phyloP scores from a whole-genome alignment of 495 filamentous ascomycete species.

The Aspergillus saccharolyticus region DNA sequence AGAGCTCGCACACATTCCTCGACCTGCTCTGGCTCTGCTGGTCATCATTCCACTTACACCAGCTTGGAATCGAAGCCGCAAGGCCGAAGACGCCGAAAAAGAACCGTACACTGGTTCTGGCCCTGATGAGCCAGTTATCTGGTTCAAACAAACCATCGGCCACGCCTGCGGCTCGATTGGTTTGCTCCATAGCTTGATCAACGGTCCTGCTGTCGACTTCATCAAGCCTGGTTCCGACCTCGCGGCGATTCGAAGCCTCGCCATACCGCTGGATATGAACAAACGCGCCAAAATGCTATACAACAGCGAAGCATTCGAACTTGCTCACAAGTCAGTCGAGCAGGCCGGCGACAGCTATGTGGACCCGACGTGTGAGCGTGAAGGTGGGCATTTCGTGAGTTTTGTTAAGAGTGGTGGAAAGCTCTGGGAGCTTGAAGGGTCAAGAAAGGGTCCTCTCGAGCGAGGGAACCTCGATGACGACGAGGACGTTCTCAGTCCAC shows the following conservation, averaged over 20 bases:
- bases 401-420: slow-evolving; percentile 10
- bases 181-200: slow-evolving; percentile 10
- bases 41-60: slow-evolving; percentile 8
- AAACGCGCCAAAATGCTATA: slow-evolving; percentile 11
- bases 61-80: slow-evolving; percentile 4
- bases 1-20: slow-evolving; percentile 2
- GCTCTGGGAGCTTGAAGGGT: slow-evolving; percentile 12
- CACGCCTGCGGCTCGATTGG: slow-evolving; percentile 11
- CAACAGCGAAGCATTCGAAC: slow-evolving; percentile 3
- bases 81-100: slow-evolving; percentile 5
- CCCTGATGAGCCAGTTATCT: slow-evolving; percentile 10
- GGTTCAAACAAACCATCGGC: slow-evolving; percentile 13
- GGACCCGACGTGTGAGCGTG: not conserved
- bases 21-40: slow-evolving; percentile 8
- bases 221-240: slow-evolving; percentile 6
- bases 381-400: slow-evolving; percentile 8
- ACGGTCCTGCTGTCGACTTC: slow-evolving; percentile 6
- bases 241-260: slow-evolving; percentile 2
- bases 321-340: slow-evolving; percentile 9
- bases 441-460: slow-evolving; percentile 6
- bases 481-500: slow-evolving; percentile 10
- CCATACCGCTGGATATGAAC: slow-evolving; percentile 4
- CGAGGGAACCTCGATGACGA: slow-evolving; percentile 1
- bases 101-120: slow-evolving; percentile 3
- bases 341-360: slow-evolving; percentile 1